Conservation (phyloP, 129 eudicot genomes). For the Lonicera japonica region DNA sequence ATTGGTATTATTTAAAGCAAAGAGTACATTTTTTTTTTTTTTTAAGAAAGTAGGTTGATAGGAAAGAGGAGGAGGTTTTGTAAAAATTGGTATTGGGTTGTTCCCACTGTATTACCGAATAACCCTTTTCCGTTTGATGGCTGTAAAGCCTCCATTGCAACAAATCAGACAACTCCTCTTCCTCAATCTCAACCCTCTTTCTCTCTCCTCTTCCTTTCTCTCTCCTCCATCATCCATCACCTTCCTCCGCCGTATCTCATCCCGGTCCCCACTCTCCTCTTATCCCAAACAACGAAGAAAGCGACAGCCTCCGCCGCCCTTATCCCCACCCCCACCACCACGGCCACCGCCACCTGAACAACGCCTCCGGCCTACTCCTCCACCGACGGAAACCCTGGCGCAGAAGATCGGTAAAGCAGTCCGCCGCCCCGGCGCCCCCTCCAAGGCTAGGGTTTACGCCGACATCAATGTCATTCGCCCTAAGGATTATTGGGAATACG, state of each 20-base stretch:
- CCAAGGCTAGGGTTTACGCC: conserved; percentile 86
- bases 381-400: conserved; percentile 68
- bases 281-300: conserved; percentile 15
- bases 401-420: conserved; percentile 90
- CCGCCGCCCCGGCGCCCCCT: conserved; percentile 98
- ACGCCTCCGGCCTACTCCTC: conserved; percentile 33
- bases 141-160: conserved; percentile 81
- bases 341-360: conserved; percentile 11
- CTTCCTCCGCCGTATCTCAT: conserved; percentile 33
- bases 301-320: conserved; percentile 20
- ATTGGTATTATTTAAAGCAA: no score
- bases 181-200: background rate
- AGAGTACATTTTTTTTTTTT: no score
- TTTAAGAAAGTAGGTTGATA: background rate
- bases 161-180: conserved; percentile 15
- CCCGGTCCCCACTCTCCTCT: conserved; percentile 12
- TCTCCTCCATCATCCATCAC: conserved; percentile 15
- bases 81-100: conserved; percentile 3
- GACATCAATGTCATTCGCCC: conserved; percentile 84
- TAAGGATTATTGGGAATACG: conserved; percentile 97
- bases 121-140: conserved; percentile 62
- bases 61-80: background rate
- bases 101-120: conserved; percentile 7
- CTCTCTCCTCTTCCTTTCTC: conserved; percentile 9
- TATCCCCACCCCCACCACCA: conserved; percentile 17